Conservation (phyloP, 1,139 yeast species). For the Kodamaea alishanica region DNA sequence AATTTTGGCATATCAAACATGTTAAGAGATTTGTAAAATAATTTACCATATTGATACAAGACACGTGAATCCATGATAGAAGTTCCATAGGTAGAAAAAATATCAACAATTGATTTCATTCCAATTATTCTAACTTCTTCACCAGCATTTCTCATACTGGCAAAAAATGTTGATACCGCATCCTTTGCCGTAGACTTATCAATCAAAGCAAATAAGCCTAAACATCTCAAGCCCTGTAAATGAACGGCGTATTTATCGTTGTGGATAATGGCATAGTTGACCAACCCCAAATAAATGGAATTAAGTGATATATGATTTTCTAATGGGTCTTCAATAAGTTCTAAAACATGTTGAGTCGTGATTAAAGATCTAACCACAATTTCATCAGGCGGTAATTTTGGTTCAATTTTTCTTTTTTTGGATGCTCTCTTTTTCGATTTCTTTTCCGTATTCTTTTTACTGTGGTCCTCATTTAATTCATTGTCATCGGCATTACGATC, state of each 20-base stretch:
- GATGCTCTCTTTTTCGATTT: conserved; percentile 1
- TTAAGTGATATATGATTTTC: conserved; percentile 64
- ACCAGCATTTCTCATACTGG: conserved; percentile 28
- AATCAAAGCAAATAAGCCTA: conserved; percentile 75
- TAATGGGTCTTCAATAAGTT: conserved; percentile 61
- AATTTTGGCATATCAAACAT: conserved; percentile 57
- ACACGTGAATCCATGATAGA: conserved; percentile 51
- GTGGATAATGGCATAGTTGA: conserved; percentile 76
- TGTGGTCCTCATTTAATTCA: conserved; percentile 10
- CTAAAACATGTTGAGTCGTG: conserved; percentile 69
- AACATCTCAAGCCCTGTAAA: conserved; percentile 66
- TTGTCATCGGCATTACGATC: conserved; percentile 13
- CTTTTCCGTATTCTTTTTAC: not conserved
- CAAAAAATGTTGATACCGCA: conserved; percentile 15
- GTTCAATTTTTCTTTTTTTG: conserved; percentile 35
- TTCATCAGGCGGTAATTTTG: conserved; percentile 43
- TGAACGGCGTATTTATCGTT: conserved; percentile 56
- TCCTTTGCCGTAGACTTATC: conserved; percentile 38
- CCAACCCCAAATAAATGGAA: conserved; percentile 71
- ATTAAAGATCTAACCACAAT: conserved; percentile 62
- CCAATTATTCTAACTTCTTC: conserved; percentile 60
- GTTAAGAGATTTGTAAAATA: conserved; percentile 64
- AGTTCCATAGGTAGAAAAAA: conserved; percentile 73
- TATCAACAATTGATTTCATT: conserved; percentile 70
- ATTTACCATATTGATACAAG: conserved; percentile 45